Conservation (phyloP, 1,139 yeast genomes). For the Blastobotrys arbuscula region DNA sequence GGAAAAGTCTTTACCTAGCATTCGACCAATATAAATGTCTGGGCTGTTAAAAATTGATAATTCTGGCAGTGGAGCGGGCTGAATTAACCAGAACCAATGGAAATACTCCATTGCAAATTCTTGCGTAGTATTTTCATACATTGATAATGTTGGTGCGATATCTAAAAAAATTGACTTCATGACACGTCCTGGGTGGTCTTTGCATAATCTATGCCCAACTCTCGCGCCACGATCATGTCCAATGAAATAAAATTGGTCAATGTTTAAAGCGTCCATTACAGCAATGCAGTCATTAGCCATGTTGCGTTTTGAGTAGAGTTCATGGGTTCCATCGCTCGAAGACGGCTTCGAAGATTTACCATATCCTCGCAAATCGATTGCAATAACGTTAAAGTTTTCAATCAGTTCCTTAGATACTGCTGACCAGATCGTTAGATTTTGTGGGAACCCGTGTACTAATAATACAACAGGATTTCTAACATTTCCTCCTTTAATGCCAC, state of each 20-base stretch:
- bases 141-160: slow-evolving; percentile 18
- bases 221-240: slow-evolving; percentile 22
- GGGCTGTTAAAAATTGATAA: slow-evolving; percentile 12
- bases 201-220: slow-evolving; percentile 19
- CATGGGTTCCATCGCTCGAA: slow-evolving; percentile 4
- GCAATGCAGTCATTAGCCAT: slow-evolving; percentile 20
- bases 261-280: slow-evolving; percentile 16
- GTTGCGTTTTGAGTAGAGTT: slow-evolving; percentile 13
- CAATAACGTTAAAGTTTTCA: slow-evolving; percentile 14
- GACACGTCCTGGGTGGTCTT: slow-evolving; percentile 15
- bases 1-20: slow-evolving; percentile 4
- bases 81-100: slow-evolving; percentile 21
- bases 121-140: slow-evolving; percentile 15
- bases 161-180: slow-evolving; percentile 17
- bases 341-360: slow-evolving; percentile 17
- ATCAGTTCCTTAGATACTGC: slow-evolving; percentile 13
- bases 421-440: slow-evolving; percentile 17
- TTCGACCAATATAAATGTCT: background rate
- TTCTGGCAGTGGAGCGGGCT: slow-evolving; percentile 19
- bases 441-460: slow-evolving; percentile 20
- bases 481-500: background rate
- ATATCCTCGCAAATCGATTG: slow-evolving; percentile 19
- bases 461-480: background rate
- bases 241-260: slow-evolving; percentile 13
- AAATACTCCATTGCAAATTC: slow-evolving; percentile 17